These are phyloP conservation scores for Avena insularis DNA, from an alignment of 176 grass and related monocot genomes.

Conservation along the genomic window DNA sequence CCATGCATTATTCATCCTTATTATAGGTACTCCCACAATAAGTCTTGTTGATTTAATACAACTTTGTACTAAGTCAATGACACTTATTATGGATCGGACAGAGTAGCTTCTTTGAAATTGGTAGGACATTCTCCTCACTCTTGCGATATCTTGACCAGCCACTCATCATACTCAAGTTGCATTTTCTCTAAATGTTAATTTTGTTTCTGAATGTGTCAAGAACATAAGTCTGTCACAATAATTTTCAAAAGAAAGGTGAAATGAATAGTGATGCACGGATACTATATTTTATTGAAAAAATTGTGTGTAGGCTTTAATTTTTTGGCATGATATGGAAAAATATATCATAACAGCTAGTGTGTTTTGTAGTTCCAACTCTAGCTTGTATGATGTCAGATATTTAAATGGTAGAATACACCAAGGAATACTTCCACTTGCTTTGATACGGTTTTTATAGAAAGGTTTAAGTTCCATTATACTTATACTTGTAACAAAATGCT, in stretches of 20 bases:
- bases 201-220: conserved; percentile 37
- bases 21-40: background rate
- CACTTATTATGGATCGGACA: too few relatives aligned
- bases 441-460: background rate
- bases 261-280: background rate
- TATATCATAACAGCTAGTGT: background rate
- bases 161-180: conserved; percentile 49
- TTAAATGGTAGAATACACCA: background rate
- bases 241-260: background rate
- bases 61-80: too few relatives aligned
- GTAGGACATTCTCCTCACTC: background rate
- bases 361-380: background rate
- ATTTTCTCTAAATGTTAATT: conserved; percentile 33
- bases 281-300: background rate
- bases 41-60: too few relatives aligned
- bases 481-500: conserved; percentile 43
- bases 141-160: conserved; percentile 42
- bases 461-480: background rate
- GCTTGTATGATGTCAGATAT: background rate
- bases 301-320: background rate
- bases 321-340: background rate
- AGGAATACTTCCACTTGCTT: background rate
- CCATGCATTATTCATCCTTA: conserved; percentile 42
- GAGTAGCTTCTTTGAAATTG: conserved; percentile 21
- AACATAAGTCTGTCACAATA: conserved; percentile 11